Base-by-base conservation (phyloP, 306 rosid species). In the Cucumis hystrix region DNA sequence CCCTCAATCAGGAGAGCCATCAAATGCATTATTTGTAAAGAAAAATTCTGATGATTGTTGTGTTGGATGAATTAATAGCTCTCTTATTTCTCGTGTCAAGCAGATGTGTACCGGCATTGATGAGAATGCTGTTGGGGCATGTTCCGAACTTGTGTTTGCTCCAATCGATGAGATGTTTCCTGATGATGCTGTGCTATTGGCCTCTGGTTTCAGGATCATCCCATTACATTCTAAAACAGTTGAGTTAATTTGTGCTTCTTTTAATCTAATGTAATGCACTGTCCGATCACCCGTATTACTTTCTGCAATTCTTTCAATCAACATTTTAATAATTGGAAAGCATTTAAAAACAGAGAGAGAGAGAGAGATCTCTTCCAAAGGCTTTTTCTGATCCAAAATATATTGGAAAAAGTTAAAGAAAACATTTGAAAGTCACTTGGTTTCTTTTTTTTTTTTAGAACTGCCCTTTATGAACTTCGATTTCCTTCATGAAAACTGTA, bases 121-220 rank as follows among this genome's bases (percentile, higher is more conserved):
- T 76, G 98, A 93, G 80, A 88, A 85, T 80, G 89, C 92, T 43
- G 92, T 84, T 33, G 97, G 97, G 35, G 93, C 93, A 69, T 91
- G 92, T 80, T 88, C 93, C 10, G 97, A 93, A 83, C 97, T 93
- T 68, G 82, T 91, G 69, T 93, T 93, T 83, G 97, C 98, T 75
- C 91, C 98, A 5, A 93, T 93, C 59, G 97, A 93, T 77, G 97
- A 89, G 68, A 89, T 89, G 96, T 93, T 93, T 76, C 97, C 96
- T 0, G 96, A 93, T 40, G 93, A 91, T 86, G 93, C 97, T 69
- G 91, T 91, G 7, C 76, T 96, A 81, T 83, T 96, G 45, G 98
- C 99, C 13, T 96, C 99, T 60, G 99, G 99, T 75, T 96, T 96
- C 79, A 97, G 98, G 62, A 88, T 96, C 79, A 89, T 96, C 45